Percentiles rank a stretch among this genome's conserved stretches.
phyloP scores from a whole-genome alignment of 2,329 filamentous ascomycete species.

The Alternaria sp. region DNA sequence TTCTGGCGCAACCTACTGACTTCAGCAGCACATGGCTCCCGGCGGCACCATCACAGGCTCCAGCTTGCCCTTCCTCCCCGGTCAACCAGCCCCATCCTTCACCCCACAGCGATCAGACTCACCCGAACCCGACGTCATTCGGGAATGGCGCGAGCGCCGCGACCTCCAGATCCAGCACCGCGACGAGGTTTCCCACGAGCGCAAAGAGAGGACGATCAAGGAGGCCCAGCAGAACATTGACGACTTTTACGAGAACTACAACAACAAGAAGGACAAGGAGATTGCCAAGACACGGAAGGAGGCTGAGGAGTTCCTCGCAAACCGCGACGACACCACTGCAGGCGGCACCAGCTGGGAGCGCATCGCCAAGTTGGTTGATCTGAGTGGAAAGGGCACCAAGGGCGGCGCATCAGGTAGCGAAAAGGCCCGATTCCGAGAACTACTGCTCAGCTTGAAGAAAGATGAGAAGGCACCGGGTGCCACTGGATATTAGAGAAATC shows the following conservation, averaged over 20 bases:
- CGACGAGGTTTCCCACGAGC: conserved; percentile 80
- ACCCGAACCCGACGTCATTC: conserved; percentile 86
- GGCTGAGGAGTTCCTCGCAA: conserved; percentile 89
- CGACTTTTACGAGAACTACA: conserved; percentile 99
- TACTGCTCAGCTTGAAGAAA: conserved; percentile 87
- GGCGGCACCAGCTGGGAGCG: conserved; percentile 99
- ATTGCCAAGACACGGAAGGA: conserved; percentile 89
- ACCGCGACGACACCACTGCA: conserved; percentile 88
- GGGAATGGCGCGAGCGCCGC: conserved; percentile 89
- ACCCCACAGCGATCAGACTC: conserved; percentile 70
- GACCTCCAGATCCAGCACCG: conserved; percentile 85
- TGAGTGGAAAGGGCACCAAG: conserved; percentile 90
- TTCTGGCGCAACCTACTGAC: conserved; percentile 20
- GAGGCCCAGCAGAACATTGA: conserved; percentile 95
- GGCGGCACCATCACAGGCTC: conserved; percentile 83
- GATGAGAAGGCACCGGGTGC: conserved; percentile 83
- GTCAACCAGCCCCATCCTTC: conserved; percentile 46
- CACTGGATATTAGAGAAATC: conserved; percentile 51
- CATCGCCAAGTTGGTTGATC: conserved; percentile 95
- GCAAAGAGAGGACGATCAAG: conserved; percentile 85
- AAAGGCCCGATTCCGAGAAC: conserved; percentile 94
- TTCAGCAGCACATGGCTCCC: conserved; percentile 71
- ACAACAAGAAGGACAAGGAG: conserved; percentile 95
- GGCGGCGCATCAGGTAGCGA: conserved; percentile 89
- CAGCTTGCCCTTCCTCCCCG: conserved; percentile 63